Conservation (phyloP, 257 asterid species). For the Solanum lycopersicoides region DNA sequence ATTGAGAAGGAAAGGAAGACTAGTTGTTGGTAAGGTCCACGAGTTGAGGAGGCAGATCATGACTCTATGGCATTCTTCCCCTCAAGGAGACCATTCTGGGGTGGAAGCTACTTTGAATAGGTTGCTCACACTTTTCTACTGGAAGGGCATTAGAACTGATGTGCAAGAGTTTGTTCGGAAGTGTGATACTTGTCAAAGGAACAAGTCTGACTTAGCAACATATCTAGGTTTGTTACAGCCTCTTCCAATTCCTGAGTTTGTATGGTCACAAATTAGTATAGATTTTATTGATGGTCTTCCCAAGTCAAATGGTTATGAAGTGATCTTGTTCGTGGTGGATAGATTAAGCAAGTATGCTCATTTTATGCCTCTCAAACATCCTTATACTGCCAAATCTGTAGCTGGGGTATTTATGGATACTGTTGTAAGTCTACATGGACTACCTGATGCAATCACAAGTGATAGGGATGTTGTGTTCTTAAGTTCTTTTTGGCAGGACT, state of each 20-base stretch:
- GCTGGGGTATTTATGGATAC: background rate
- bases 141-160: background rate
- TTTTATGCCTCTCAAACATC: background rate
- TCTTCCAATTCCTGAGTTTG: background rate
- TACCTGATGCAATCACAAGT: background rate
- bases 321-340: background rate
- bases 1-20: background rate
- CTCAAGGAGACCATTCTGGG: background rate
- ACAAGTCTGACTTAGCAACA: background rate
- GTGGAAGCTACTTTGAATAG: background rate
- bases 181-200: background rate
- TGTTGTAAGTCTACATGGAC: background rate
- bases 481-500: background rate
- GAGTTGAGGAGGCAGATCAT: background rate
- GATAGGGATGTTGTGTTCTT: background rate
- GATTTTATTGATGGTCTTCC: background rate
- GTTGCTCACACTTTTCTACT: background rate
- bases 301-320: background rate
- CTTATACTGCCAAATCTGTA: background rate
- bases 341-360: background rate
- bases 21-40: background rate
- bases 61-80: background rate
- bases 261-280: background rate
- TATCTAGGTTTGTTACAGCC: background rate
- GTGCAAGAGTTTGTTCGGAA: background rate